These are phyloP conservation scores for Magnolia changhungtana DNA, from an alignment of 164 flowering plant genomes.

Conservation along the genomic window DNA sequence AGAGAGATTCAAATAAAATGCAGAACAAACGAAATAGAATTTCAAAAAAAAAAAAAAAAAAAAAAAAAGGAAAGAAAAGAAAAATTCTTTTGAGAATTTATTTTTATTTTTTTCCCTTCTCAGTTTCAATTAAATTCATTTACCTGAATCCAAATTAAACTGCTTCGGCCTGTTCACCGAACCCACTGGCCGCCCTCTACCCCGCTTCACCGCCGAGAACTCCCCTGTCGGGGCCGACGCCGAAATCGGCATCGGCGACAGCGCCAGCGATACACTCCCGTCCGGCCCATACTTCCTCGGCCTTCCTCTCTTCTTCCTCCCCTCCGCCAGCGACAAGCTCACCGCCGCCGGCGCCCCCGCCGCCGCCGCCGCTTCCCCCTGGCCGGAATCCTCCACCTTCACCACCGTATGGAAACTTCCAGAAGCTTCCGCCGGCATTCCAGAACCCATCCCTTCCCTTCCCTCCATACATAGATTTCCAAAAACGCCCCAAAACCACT, in stretches of 20 bases:
- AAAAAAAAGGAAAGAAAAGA: background rate
- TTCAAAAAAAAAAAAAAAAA: slow-evolving; percentile 5
- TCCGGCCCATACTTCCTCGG: slow-evolving; percentile 87
- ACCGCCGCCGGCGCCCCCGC: slow-evolving; percentile 25
- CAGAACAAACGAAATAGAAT: background rate
- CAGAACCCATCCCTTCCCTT: slow-evolving; percentile 45
- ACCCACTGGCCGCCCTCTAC: slow-evolving; percentile 62
- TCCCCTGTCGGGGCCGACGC: slow-evolving; percentile 58
- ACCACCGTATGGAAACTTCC: slow-evolving; percentile 63
- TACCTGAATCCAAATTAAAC: slow-evolving; percentile 12
- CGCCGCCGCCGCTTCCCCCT: slow-evolving; percentile 31
- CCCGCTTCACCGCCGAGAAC: slow-evolving; percentile 62
- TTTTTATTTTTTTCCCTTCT: too few relatives aligned
- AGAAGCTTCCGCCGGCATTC: slow-evolving; percentile 86
- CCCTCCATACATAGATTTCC: slow-evolving; percentile 47
- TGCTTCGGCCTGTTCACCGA: slow-evolving; percentile 40
- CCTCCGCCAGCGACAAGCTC: slow-evolving; percentile 19
- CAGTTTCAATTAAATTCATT: background rate
- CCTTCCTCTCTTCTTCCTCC: slow-evolving; percentile 94
- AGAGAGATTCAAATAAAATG: slow-evolving; percentile 9
- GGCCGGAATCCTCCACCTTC: slow-evolving; percentile 53
- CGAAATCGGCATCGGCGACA: slow-evolving; percentile 88
- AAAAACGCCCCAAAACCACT: background rate
- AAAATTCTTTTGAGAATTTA: background rate
- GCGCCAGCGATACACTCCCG: slow-evolving; percentile 42